A percentile compares a stretch with the other conserved stretches of the same genome.
phyloP scores from a whole-genome alignment of 345 rosid genomes.

The Trapa incisa region DNA sequence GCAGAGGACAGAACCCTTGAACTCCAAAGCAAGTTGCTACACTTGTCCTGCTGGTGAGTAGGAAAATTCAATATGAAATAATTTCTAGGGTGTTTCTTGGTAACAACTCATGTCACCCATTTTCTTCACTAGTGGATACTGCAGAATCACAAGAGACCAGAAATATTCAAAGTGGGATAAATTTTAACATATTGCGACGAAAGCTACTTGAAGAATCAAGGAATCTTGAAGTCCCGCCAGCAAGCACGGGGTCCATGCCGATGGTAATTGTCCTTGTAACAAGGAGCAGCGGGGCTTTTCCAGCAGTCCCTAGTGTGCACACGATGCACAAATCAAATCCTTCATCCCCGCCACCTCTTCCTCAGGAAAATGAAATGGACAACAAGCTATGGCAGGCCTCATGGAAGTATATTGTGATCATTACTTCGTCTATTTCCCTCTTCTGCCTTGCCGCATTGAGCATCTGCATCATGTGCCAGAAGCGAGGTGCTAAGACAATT shows the following conservation, averaged over 20 bases:
- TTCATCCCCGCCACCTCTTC: not conserved
- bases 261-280: conserved; percentile 35
- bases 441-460: conserved; percentile 19
- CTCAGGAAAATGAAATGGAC: not conserved
- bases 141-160: conserved; percentile 8
- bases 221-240: conserved; percentile 51
- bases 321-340: conserved; percentile 8
- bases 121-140: not conserved
- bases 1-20: conserved; percentile 23
- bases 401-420: conserved; percentile 43
- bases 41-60: conserved; percentile 24
- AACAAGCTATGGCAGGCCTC: not conserved
- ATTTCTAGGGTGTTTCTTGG: too few relatives aligned
- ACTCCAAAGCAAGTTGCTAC: conserved; percentile 8
- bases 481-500: conserved; percentile 40
- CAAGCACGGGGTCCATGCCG: conserved; percentile 19
- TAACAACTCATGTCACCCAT: not conserved
- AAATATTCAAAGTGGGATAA: conserved; percentile 21
- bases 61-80: not conserved
- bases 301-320: conserved; percentile 48
- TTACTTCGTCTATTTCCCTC: conserved; percentile 20
- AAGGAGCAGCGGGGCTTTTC: conserved; percentile 75
- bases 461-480: conserved; percentile 31
- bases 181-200: conserved; percentile 32
- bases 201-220: conserved; percentile 49